Base-by-base conservation (phyloP, 768 basidiomycete species). In the Agaricus bisporus region DNA sequence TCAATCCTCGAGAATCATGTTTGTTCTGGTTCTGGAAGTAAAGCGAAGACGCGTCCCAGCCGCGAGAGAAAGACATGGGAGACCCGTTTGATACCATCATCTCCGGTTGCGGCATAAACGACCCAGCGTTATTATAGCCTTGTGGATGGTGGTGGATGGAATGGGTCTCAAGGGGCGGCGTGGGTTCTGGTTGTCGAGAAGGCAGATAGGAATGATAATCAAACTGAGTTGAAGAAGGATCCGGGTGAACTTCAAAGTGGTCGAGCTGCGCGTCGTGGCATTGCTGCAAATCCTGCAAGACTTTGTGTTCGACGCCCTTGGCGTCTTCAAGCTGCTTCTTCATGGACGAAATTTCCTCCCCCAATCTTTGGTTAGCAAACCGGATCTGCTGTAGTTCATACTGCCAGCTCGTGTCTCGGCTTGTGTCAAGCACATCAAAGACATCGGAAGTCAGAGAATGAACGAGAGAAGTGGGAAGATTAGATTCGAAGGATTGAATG, bases 311-410 rank as follows among this genome's bases (percentile, higher is more conserved):
- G 28, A 47, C 15, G 8, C 35, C 52, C 1, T 41, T 46, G 4
- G 18, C 46, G 2, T 48, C 46, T 2, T 41, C 39, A 10, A 54
- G 20, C 38, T 47, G 51, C 32, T 48, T 59, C 64, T 73, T 73
- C 44, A 76, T 46, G 41, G 45, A 57, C 35, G 41, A 48, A 20
- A 76, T 67, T 59, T 91, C 86, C 43, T 86, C 85, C 48, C 66
- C 66, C 51, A 91, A 58, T 56, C 82, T 68, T 67, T 81, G 74
- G 62, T 91, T 92, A 49, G 78, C 74, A 61, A 84, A 83, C 63
- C 83, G 78, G 59, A 94, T 73, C 66, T 93, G 89, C 69, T 91
- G 86, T 45, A 95, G 73, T 70, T 93, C 91, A 60, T 92, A 95
- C 70, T 95, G 93, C 93, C 94, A 97, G 59, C 89, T 91, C 29